A percentile compares a stretch with the other conserved stretches of the same genome.
Conservation (phyloP, 192 early-diverging fungal species). For the Mortierella alpina region DNA sequence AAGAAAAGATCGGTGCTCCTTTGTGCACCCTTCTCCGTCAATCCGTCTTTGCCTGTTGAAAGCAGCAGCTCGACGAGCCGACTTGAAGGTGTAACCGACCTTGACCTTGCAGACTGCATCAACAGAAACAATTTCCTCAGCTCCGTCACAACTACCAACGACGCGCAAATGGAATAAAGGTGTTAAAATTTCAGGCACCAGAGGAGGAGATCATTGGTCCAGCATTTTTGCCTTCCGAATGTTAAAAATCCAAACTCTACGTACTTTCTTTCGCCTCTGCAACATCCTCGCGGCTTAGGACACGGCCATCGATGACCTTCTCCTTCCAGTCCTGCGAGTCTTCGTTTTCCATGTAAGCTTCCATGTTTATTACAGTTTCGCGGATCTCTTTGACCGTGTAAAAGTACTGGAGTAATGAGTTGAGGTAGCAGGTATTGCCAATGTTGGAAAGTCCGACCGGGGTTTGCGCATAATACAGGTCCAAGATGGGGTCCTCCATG, state of each 20-base stretch:
- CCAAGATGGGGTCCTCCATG: slow-evolving; percentile 20
- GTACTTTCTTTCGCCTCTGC: slow-evolving; percentile 63
- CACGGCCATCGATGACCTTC: slow-evolving; percentile 61
- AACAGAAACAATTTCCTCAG: slow-evolving; percentile 26
- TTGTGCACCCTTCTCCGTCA: background rate
- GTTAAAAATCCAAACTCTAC: too few species aligned
- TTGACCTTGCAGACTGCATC: slow-evolving; percentile 22
- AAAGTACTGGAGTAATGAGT: slow-evolving; percentile 83
- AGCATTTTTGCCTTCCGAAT: too few species aligned
- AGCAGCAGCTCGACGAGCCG: slow-evolving; percentile 54
- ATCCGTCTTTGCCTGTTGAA: slow-evolving; percentile 16
- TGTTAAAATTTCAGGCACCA: background rate
- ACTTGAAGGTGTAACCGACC: slow-evolving; percentile 18
- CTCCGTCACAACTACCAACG: slow-evolving; percentile 23
- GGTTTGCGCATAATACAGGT: slow-evolving; percentile 51
- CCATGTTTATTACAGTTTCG: slow-evolving; percentile 67
- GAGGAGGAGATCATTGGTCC: too few species aligned
- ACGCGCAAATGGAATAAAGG: background rate
- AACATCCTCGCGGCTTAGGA: slow-evolving; percentile 55
- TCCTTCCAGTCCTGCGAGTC: slow-evolving; percentile 43
- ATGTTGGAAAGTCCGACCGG: slow-evolving; percentile 84
- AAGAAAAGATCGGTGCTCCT: background rate
- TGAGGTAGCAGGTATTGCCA: slow-evolving; percentile 92
- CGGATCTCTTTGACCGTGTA: slow-evolving; percentile 75
- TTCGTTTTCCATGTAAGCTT: slow-evolving; percentile 53